Evolutionary conservation across 2,329 filamentous ascomycete genomes (phyloP).

Genomic region (Macrophomina pseudophaseolina): DNA sequence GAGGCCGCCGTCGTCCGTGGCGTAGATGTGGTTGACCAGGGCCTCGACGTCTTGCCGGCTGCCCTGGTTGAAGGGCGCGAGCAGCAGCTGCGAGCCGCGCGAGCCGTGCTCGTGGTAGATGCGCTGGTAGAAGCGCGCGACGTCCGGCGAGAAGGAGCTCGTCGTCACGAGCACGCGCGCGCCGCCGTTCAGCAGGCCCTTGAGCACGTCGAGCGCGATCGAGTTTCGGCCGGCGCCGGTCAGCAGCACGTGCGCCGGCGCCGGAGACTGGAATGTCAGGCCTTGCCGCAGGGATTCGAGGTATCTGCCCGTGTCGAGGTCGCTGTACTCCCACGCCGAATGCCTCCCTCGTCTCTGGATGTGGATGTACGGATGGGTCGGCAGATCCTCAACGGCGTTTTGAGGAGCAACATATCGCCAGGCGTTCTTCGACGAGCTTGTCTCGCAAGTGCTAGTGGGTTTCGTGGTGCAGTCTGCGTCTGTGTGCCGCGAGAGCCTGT

Average conservation of each 20-base stretch:
- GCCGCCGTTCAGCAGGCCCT: constrained; percentile 40
- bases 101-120: constrained; percentile 43
- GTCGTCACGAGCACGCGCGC: constrained; percentile 50
- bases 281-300: constrained; percentile 2
- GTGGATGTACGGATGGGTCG: neutral
- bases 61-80: constrained; percentile 50
- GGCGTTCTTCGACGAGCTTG: neutral
- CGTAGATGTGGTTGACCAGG: constrained; percentile 47
- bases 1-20: constrained; percentile 32
- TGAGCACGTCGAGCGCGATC: constrained; percentile 44
- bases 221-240: constrained; percentile 46
- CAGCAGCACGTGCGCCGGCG: constrained; percentile 35
- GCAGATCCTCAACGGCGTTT: neutral
- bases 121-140: constrained; percentile 41
- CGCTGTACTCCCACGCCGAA: constrained; percentile 2
- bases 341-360: neutral
- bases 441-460: neutral
- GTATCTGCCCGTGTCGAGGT: neutral
- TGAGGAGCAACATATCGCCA: neutral
- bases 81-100: constrained; percentile 40
- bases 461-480: neutral
- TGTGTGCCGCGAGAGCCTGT: neutral
- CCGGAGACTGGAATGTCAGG: neutral
- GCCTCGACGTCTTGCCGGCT: constrained; percentile 47
- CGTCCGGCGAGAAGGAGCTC: constrained; percentile 38